Evolutionary conservation across 345 rosid species (phyloP), one percentile per base, ranked within the genome.

Genomic region (Noccaea bulbosa): DNA sequence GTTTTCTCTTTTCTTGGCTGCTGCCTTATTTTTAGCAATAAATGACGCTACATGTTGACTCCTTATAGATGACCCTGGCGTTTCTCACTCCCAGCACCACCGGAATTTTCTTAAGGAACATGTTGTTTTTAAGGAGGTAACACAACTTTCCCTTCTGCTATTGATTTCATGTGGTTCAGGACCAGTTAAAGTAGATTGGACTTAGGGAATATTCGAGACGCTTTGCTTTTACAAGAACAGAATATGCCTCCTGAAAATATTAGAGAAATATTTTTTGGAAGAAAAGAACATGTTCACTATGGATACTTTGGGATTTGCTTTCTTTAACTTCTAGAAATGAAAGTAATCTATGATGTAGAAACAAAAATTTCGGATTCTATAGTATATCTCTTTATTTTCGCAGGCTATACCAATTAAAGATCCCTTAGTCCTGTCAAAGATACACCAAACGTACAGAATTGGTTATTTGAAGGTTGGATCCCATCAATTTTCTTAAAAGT

Each of bases 371-470:
- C 54, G 14, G 14, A 48, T 65, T 9, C 60, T 69, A 56, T 11
- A 62, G 15, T 30, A 14, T 27, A 47, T 11, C 32, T 30, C 48
- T 75, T 55, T 30, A 9, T 80, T 35, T 41, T 74, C 76, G 37
- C 80, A 91, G 99, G 98, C 89, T 68, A 85, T 95, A 79, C 92
- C 96, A 46, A 92, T 95, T 69, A 88, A 85, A 81, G 97, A 90
- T 77, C 79, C 84, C 3, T 33, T 78, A 69, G 98, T 95, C 78
- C 78, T 90, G 51, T 95, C 99, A 52, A 95, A 88, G 87, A 90
- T 95, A 81, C 99, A 95, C 77, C 97, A 90, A 78, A 95, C 99
- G 5, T 92, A 90, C 65, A 86, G 97, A 88, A 87, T 95, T 84
- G 97, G 98, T 69, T 95, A 88, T 80, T 72, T 95, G 75, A 92